Conservation (phyloP, 2,329 filamentous ascomycete genomes). For the Mycocentrospora acerina region DNA sequence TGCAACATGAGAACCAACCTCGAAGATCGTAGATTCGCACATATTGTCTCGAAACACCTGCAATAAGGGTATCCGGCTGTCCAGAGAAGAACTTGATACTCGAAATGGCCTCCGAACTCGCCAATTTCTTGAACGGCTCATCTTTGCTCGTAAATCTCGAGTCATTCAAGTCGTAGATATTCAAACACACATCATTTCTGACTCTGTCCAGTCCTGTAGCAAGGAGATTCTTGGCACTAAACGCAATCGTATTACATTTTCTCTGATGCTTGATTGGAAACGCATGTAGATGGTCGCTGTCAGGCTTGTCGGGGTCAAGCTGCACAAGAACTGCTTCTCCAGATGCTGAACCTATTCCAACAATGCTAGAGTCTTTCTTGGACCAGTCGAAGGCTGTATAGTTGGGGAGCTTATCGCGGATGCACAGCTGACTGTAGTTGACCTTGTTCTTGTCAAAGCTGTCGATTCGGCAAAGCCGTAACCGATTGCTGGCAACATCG, state of each 20-base stretch:
- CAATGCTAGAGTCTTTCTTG: conserved; percentile 61
- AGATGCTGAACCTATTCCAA: conserved; percentile 73
- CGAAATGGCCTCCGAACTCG: conserved; percentile 69
- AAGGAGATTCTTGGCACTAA: conserved; percentile 69
- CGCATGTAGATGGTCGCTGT: conserved; percentile 55
- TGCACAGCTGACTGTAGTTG: conserved; percentile 55
- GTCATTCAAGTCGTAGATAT: conserved; percentile 76
- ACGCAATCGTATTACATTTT: conserved; percentile 78
- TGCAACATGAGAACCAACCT: conserved; percentile 54
- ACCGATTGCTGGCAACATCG: conserved; percentile 60
- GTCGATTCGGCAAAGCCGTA: conserved; percentile 58
- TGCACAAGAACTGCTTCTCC: conserved; percentile 75
- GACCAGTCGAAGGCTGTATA: conserved; percentile 70
- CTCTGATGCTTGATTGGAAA: conserved; percentile 74
- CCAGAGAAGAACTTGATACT: conserved; percentile 81
- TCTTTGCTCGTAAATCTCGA: conserved; percentile 54
- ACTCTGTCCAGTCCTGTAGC: conserved; percentile 80
- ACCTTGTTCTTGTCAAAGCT: conserved; percentile 41
- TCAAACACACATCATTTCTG: conserved; percentile 77
- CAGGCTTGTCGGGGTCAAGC: conserved; percentile 62
- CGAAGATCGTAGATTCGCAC: conserved; percentile 77
- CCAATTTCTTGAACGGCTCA: conserved; percentile 59
- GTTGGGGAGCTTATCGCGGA: conserved; percentile 57
- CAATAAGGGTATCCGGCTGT: conserved; percentile 72
- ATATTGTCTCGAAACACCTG: conserved; percentile 73